phyloP scores from a whole-genome alignment of 768 basidiomycete species.

The Serendipita indica region DNA sequence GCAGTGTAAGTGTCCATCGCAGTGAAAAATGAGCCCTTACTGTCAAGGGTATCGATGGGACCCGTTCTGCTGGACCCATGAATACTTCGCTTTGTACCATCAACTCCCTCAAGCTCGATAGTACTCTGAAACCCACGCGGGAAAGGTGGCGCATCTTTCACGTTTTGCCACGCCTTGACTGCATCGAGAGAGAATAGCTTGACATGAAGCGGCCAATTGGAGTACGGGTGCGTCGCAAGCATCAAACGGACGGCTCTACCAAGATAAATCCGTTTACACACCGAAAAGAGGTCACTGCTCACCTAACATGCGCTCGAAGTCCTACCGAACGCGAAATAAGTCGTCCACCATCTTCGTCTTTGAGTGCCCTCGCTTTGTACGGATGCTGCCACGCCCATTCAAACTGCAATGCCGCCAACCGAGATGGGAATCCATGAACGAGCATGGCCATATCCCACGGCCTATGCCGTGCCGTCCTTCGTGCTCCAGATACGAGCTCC shows the following conservation, averaged over 20 bases:
- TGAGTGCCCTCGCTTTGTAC: constrained; percentile 28
- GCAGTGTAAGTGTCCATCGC: background rate
- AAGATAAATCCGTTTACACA: background rate
- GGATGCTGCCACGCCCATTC: constrained; percentile 85
- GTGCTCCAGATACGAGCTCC: constrained; percentile 53
- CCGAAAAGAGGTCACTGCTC: background rate
- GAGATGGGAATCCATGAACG: constrained; percentile 69
- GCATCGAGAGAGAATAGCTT: constrained; percentile 59
- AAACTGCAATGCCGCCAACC: constrained; percentile 59
- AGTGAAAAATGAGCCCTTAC: constrained; percentile 21
- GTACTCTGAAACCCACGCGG: constrained; percentile 38
- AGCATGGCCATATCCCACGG: constrained; percentile 83
- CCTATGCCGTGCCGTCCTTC: constrained; percentile 42
- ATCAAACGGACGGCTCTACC: constrained; percentile 45
- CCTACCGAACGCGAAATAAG: constrained; percentile 3
- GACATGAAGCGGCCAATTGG: constrained; percentile 56
- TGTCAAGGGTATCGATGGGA: constrained; percentile 44
- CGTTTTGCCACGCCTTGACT: constrained; percentile 36
- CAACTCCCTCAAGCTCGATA: constrained; percentile 52
- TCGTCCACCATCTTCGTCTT: background rate
- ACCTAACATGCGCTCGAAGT: background rate
- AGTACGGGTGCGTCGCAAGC: constrained; percentile 52
- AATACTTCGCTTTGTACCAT: constrained; percentile 40
- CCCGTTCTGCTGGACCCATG: constrained; percentile 35
- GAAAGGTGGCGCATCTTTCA: constrained; percentile 23